Evolutionary conservation across 306 rosid species (phyloP), one percentile per base, ranked within the genome.

Genomic region (Lathyrus oleraceus): DNA sequence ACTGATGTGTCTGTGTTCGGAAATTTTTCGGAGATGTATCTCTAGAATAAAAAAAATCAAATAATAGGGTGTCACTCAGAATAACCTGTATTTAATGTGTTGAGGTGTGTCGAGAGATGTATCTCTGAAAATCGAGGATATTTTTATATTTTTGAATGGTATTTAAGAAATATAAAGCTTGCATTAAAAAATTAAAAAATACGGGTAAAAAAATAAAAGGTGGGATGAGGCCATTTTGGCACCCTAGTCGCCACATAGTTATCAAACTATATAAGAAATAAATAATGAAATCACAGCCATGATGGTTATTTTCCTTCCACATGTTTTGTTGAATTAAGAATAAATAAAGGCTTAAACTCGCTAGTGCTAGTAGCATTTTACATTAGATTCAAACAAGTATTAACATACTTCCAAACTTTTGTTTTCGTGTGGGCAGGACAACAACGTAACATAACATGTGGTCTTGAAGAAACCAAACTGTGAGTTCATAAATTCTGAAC

Each of bases 401-500:
- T 20, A 21, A 20, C 17, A 35, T 72, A 23, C 72, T 5, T 23
- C 76, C 45, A 62, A 70, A 44, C 13, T 51, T 19, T 71, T 66
- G 70, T 71, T 60, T 47, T 10, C 47, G 39, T 70, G 11, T 57
- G 73, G 58, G 15, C 11, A 39, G 40, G 65, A 54, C 47, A 74
- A 13, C 11, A 56, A 53, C 76, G 19, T 42, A 78, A 5, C 36
- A 5, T 6, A 32, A 5, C 36, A 5, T 65, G 86, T 76, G 87
- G 90, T 49, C 45, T 65, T 0, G 15, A 78, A 27, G 73, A 80
- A 74, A 76, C 45, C 54, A 43, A 49, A 43, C 42, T 59, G 44
- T 0, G 10, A 28, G 38, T 69, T 39, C 10, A 25, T 8, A 12
- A 61, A 8, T 1, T n/a, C 12, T 51, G 13, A 51, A 40, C 38